Evolutionary conservation across 225 moss, liverwort and hornwort genomes (phyloP), one percentile per base, ranked within the genome.

Genomic region (Takakia lepidozioides): DNA sequence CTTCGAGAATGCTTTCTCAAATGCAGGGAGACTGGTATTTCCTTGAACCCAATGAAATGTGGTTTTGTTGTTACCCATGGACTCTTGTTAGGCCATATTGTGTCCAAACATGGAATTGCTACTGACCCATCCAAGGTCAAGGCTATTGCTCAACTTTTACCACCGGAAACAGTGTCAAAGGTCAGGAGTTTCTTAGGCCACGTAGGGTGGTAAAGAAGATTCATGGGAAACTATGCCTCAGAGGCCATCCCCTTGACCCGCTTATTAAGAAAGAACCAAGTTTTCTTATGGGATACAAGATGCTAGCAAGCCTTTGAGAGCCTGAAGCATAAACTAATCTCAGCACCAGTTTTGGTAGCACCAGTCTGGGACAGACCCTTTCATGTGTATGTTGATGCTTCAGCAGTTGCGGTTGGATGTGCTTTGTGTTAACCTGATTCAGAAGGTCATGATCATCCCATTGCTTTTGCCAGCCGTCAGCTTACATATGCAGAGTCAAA

Each of bases 321-420:
- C 0, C 13, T 56, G 0, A 46, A 46, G 18, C 2, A 29, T 1
- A 19, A 2, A 0, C 24, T 43, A 3, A 18, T 29, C 8, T 7
- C 28, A 2, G 2, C 10, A 8, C 56, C 43, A 17, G 41, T 13
- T 38, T 2, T 55, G 0, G 26, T 26, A 26, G 10, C 55, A 16
- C 55, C 55, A 0, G 18, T 41, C 11, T 55, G 55, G 55, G 28
- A 41, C 0, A 10, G 13, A 9, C 24, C 55, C 2, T 55, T 55
- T 2, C 55, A 55, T 19, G 41, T 55, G 0, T 55, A 55, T 19
- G 17, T 25, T 23, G 42, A 55, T 29, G 41, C 43, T 0, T 55
- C n/a, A 1, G 45, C 20, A 3, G 0, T 45, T 3, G 45, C 21
- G 4, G 2, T 45, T 2, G 45, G 23, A 10, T 13, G 10, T 8